Percentiles rank a stretch among this genome's conserved stretches.
Conservation (phyloP, 2,329 filamentous ascomycete species). For the Sporothrix luriei region DNA sequence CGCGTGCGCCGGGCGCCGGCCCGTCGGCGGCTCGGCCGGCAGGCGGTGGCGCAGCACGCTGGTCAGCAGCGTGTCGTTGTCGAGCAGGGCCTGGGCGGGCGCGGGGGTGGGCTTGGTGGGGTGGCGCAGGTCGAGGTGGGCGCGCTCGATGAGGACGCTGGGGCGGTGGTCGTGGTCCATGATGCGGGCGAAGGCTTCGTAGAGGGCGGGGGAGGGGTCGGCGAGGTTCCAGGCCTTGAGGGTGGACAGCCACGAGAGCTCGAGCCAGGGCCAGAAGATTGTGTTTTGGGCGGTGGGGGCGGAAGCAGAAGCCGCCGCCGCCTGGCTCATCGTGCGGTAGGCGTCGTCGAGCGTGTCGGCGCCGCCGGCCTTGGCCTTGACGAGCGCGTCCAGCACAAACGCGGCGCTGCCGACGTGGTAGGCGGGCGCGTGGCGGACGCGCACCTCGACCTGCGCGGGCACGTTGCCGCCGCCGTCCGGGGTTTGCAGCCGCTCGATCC, state of each 20-base stretch:
- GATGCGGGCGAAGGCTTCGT: slow-evolving; percentile 56
- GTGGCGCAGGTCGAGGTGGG: slow-evolving; percentile 59
- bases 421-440: not conserved
- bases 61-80: slow-evolving; percentile 35
- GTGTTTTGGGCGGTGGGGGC: slow-evolving; percentile 37
- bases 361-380: slow-evolving; percentile 44
- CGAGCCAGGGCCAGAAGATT: slow-evolving; percentile 51
- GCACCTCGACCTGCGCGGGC: slow-evolving; percentile 26
- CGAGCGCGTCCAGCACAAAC: slow-evolving; percentile 47
- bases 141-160: slow-evolving; percentile 50
- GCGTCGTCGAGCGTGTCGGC: slow-evolving; percentile 53
- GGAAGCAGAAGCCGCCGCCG: slow-evolving; percentile 43
- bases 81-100: slow-evolving; percentile 53
- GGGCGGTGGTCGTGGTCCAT: slow-evolving; percentile 46
- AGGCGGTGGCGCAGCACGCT: slow-evolving; percentile 33
- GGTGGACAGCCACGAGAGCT: slow-evolving; percentile 56
- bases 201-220: slow-evolving; percentile 52
- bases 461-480: too few relatives aligned
- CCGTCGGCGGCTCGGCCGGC: slow-evolving; percentile 35
- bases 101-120: slow-evolving; percentile 54
- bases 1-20: slow-evolving; percentile 36
- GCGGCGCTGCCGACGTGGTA: slow-evolving; percentile 35
- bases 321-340: slow-evolving; percentile 53
- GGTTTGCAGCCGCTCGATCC: slow-evolving; percentile 51
- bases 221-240: slow-evolving; percentile 52